phyloP scores from a whole-genome alignment of 1,139 yeast genomes.

The Lipomyces yarrowii region DNA sequence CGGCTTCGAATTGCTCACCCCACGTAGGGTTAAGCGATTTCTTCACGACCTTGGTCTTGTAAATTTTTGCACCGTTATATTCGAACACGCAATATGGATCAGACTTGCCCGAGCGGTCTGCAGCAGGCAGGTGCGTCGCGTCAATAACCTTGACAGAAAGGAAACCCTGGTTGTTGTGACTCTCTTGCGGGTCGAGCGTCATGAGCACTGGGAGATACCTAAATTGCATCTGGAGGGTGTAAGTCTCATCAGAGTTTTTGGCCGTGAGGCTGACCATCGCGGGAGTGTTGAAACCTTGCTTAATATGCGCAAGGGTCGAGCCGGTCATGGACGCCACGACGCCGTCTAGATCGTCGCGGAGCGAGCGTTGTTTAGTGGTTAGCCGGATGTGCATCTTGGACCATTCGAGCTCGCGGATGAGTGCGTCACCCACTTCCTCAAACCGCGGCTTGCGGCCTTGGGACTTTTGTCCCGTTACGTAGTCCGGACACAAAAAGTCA shows the following conservation, averaged over 20 bases:
- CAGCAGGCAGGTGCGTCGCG: conserved; percentile 75
- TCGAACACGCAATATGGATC: conserved; percentile 82
- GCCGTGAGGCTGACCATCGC: conserved; percentile 41
- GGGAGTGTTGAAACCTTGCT: conserved; percentile 65
- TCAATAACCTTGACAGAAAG: conserved; percentile 62
- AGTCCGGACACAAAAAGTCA: conserved; percentile 65
- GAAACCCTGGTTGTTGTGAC: conserved; percentile 74
- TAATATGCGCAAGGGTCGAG: conserved; percentile 68
- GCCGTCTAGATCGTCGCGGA: conserved; percentile 55
- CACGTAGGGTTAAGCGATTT: conserved; percentile 86
- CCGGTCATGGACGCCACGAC: conserved; percentile 64
- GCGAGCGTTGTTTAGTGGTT: conserved; percentile 48
- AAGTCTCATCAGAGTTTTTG: conserved; percentile 40
- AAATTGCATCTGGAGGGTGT: conserved; percentile 55
- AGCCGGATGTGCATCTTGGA: conserved; percentile 68
- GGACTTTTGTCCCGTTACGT: conserved; percentile 54
- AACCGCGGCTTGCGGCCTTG: conserved; percentile 49
- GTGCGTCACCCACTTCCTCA: conserved; percentile 69
- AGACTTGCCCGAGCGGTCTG: conserved; percentile 87
- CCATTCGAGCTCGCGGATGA: conserved; percentile 75
- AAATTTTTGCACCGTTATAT: conserved; percentile 63
- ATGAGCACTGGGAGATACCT: conserved; percentile 79
- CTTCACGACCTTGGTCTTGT: conserved; percentile 77
- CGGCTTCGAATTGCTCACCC: conserved; percentile 65
- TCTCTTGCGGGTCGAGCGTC: conserved; percentile 71